Conservation (phyloP, 163 green algal genomes). For the Chlamydomonas reinhardtii region DNA sequence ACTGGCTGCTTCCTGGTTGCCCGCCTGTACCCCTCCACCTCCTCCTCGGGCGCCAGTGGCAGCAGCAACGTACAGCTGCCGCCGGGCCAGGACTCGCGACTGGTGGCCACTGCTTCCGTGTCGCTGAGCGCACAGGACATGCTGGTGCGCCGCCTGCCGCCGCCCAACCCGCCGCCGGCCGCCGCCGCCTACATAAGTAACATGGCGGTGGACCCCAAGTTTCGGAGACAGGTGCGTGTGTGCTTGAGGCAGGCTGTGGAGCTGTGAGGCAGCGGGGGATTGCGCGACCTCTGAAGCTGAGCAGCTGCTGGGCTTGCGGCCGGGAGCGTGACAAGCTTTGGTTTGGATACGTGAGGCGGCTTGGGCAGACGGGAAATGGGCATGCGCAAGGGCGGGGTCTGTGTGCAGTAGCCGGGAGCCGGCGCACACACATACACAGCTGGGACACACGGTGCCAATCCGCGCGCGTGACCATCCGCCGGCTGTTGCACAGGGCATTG, state of each 20-base stretch:
- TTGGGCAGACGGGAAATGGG: too few relatives aligned
- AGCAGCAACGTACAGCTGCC: constrained; percentile 4
- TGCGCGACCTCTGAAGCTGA: too few relatives aligned
- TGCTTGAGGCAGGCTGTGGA: background rate
- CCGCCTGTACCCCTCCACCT: constrained; percentile 21
- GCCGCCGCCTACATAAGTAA: constrained; percentile 55
- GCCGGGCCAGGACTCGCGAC: constrained; percentile 43
- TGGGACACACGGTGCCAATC: background rate
- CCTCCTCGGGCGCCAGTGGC: background rate
- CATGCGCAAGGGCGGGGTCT: too few relatives aligned
- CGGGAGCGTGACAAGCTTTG: too few relatives aligned
- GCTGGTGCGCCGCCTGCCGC: constrained; percentile 28
- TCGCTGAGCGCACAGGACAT: constrained; percentile 3
- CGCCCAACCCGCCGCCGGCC: constrained; percentile 33
- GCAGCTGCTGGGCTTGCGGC: background rate
- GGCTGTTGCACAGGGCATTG: constrained; percentile 46
- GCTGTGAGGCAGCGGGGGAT: background rate
- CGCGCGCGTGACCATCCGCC: too few relatives aligned
- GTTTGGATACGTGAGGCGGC: too few relatives aligned
- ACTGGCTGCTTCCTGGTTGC: constrained; percentile 13
- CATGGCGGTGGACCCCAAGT: constrained; percentile 62
- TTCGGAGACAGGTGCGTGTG: background rate
- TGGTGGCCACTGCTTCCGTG: constrained; percentile 49
- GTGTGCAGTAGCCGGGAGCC: too few relatives aligned
- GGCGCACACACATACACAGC: too few relatives aligned